phyloP scores from a whole-genome alignment of 2,329 filamentous ascomycete genomes.

The Talaromyces verruculosus region DNA sequence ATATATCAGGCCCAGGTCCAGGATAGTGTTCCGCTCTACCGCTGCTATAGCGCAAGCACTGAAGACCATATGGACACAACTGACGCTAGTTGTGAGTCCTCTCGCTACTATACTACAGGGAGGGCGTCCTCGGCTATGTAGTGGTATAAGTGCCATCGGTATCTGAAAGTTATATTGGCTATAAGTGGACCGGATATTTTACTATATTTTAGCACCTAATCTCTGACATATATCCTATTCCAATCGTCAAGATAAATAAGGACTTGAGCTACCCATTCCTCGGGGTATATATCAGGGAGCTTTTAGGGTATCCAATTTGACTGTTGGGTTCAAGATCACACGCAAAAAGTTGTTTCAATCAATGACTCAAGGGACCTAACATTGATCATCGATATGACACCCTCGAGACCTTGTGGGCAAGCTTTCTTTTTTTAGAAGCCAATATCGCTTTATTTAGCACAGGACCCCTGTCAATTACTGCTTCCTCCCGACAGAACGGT shows the following conservation, averaged over 20 bases:
- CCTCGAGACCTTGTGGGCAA: too few relatives aligned
- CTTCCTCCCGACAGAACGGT: neutral
- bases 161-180: too few relatives aligned
- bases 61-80: slow-evolving; percentile 7
- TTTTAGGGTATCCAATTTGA: too few relatives aligned
- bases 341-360: too few relatives aligned
- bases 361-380: too few relatives aligned
- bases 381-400: too few relatives aligned
- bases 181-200: neutral
- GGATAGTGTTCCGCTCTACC: slow-evolving; percentile 6
- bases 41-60: neutral
- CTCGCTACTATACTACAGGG: slow-evolving; percentile 3
- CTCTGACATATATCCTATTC: too few relatives aligned
- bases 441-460: neutral
- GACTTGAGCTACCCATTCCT: too few relatives aligned
- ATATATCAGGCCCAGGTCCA: neutral
- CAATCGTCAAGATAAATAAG: too few relatives aligned
- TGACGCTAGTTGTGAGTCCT: slow-evolving; percentile 3
- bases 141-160: neutral
- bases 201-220: too few relatives aligned
- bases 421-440: neutral
- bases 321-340: too few relatives aligned
- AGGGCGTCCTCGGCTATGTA: slow-evolving; percentile 9
- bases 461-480: neutral
- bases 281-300: too few relatives aligned